phyloP scores from a whole-genome alignment of 2,329 filamentous ascomycete genomes.

The Scedosporium dehoogii region DNA sequence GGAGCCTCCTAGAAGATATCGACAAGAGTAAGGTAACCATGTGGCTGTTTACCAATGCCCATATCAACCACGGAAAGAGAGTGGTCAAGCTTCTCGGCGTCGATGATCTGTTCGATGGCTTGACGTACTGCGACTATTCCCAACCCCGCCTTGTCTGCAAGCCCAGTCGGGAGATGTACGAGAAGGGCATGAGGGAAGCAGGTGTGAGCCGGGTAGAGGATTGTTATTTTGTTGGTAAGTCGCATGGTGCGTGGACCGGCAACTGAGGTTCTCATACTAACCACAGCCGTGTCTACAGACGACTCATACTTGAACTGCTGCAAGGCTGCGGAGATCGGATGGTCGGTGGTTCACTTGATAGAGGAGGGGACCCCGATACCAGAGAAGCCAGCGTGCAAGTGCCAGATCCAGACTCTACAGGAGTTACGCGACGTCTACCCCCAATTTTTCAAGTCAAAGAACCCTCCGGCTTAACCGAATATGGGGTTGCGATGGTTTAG shows the following conservation, averaged over 20 bases:
- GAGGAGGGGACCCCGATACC: slow-evolving; percentile 63
- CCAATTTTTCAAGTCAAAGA: slow-evolving; percentile 64
- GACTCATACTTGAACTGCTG: slow-evolving; percentile 79
- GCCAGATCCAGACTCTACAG: slow-evolving; percentile 65
- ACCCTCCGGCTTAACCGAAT: not conserved
- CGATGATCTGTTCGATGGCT: slow-evolving; percentile 85
- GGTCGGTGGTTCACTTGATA: slow-evolving; percentile 77
- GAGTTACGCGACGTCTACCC: slow-evolving; percentile 72
- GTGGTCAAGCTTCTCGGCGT: slow-evolving; percentile 74
- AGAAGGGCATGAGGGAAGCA: slow-evolving; percentile 81
- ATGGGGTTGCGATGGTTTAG: not conserved
- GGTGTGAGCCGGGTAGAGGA: slow-evolving; percentile 55
- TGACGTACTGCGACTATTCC: slow-evolving; percentile 89
- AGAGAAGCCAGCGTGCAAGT: slow-evolving; percentile 53
- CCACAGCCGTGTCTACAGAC: slow-evolving; percentile 40
- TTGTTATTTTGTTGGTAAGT: slow-evolving; percentile 88
- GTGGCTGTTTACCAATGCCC: slow-evolving; percentile 96
- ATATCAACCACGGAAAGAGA: slow-evolving; percentile 74
- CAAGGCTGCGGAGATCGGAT: slow-evolving; percentile 68
- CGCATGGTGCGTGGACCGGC: not conserved
- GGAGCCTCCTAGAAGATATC: slow-evolving; percentile 68
- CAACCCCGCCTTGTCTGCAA: slow-evolving; percentile 72
- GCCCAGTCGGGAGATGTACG: slow-evolving; percentile 71
- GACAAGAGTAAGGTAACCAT: slow-evolving; percentile 74
- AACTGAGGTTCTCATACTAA: not conserved